These are phyloP conservation scores for Amphirosellinia nigrospora DNA, from an alignment of 495 filamentous ascomycete genomes.

Conservation along the genomic window DNA sequence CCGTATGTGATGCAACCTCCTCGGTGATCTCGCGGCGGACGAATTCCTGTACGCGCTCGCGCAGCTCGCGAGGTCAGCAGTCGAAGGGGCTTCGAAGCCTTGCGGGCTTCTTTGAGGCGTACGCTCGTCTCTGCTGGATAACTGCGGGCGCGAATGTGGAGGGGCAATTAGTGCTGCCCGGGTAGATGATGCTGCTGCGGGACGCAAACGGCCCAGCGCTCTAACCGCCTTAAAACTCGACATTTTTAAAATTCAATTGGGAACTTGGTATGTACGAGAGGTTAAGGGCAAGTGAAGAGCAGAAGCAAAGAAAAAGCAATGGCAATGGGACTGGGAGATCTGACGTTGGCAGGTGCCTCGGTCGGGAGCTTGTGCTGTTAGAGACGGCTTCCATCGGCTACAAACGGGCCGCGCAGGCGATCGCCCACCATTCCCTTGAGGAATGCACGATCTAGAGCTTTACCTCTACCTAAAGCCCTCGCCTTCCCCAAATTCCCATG, in stretches of 20 bases:
- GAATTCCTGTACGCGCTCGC: slow-evolving; percentile 93
- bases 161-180: slow-evolving; percentile 19
- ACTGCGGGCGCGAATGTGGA: slow-evolving; percentile 26
- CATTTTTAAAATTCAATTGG: slow-evolving; percentile 28
- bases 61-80: slow-evolving; percentile 81
- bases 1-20: slow-evolving; percentile 79
- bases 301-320: slow-evolving; percentile 5
- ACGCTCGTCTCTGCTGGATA: slow-evolving; percentile 43
- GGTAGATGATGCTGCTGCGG: slow-evolving; percentile 29
- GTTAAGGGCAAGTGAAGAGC: neutral
- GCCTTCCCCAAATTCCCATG: slow-evolving; percentile 1
- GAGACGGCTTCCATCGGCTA: slow-evolving; percentile 43
- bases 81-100: slow-evolving; percentile 77
- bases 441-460: neutral
- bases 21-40: slow-evolving; percentile 83
- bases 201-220: slow-evolving; percentile 37
- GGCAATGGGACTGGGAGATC: neutral
- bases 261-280: slow-evolving; percentile 9
- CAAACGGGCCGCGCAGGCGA: slow-evolving; percentile 37
- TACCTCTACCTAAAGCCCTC: neutral
- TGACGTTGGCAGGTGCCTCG: slow-evolving; percentile 9
- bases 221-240: slow-evolving; percentile 39
- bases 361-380: slow-evolving; percentile 17
- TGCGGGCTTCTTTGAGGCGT: slow-evolving; percentile 80
- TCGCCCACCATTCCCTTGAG: slow-evolving; percentile 6